A percentile compares a stretch with the other conserved stretches of the same genome.
Conservation (phyloP, 164 flowering plant species). For the Brasenia schreberi region DNA sequence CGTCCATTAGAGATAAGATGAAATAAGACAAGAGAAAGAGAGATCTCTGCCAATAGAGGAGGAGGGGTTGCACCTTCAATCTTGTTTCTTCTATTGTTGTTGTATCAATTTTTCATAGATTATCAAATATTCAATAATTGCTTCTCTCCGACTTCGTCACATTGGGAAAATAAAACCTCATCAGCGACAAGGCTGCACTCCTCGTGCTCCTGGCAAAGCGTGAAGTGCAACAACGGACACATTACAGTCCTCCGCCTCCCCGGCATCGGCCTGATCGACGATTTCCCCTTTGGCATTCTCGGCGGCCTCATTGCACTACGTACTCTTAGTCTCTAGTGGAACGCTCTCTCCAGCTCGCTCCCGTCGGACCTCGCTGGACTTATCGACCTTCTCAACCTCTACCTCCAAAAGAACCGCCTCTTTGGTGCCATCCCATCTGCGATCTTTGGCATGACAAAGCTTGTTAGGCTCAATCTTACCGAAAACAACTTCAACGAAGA, state of each 20-base stretch:
- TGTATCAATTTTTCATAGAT: too few relatives aligned
- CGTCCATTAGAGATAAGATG: too few relatives aligned
- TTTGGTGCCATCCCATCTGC: conserved; percentile 51
- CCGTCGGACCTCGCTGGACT: conserved; percentile 56
- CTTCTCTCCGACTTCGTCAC: conserved; percentile 6
- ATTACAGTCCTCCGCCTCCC: conserved; percentile 58
- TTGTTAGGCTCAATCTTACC: conserved; percentile 59
- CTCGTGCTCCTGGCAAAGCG: conserved; percentile 58
- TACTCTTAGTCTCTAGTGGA: conserved; percentile 57
- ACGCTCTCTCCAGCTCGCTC: conserved; percentile 43
- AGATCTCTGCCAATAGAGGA: too few relatives aligned
- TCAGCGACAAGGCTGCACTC: conserved; percentile 44
- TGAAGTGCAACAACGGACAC: conserved; percentile 30
- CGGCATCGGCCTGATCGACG: conserved; percentile 42
- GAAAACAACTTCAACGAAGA: conserved; percentile 53
- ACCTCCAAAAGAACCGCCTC: conserved; percentile 55
- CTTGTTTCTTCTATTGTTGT: too few relatives aligned
- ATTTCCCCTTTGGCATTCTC: conserved; percentile 34
- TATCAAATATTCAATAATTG: too few relatives aligned
- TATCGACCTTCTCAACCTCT: conserved; percentile 38
- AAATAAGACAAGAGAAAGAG: too few relatives aligned
- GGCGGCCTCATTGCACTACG: conserved; percentile 46
- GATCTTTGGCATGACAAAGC: conserved; percentile 24
- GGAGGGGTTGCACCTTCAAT: too few relatives aligned
- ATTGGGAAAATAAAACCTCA: conserved; percentile 42